These are phyloP conservation scores for Phialophora tarda DNA, from an alignment of 2,329 filamentous ascomycete species.

Conservation along the genomic window DNA sequence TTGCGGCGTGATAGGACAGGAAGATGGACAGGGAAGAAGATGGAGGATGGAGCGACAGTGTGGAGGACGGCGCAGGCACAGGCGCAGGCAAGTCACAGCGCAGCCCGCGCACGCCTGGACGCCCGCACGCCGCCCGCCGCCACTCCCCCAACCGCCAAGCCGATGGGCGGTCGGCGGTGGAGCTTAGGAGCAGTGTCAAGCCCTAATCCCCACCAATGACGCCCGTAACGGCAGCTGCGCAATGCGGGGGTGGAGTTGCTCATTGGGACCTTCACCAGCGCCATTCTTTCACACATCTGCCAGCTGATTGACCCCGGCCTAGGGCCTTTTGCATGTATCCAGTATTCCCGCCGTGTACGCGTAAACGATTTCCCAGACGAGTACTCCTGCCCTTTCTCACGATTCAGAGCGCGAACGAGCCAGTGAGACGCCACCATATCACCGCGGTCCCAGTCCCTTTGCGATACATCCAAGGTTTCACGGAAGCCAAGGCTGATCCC, in stretches of 20 bases:
- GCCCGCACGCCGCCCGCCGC: background rate
- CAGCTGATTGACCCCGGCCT: constrained; percentile 2
- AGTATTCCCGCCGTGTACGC: constrained; percentile 14
- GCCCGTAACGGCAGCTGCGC: background rate
- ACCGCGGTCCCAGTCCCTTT: background rate
- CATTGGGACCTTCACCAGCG: constrained; percentile 7
- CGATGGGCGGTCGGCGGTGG: constrained; percentile 2
- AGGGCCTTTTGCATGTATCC: background rate
- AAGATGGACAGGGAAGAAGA: too few species aligned
- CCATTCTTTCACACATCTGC: background rate
- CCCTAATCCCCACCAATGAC: constrained; percentile 2
- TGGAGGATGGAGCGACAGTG: background rate
- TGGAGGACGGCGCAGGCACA: too few species aligned
- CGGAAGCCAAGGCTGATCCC: background rate
- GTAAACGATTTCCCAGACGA: constrained; percentile 28
- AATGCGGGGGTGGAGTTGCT: constrained; percentile 24
- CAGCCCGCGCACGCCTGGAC: background rate
- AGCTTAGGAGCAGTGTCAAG: constrained; percentile 11
- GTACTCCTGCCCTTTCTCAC: background rate
- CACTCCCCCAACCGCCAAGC: constrained; percentile 6
- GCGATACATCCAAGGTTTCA: background rate
- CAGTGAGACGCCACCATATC: background rate
- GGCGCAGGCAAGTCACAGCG: too few species aligned
- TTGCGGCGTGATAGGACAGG: background rate
- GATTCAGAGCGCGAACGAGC: background rate